A percentile compares a stretch with the other conserved stretches of the same genome.
Conservation (phyloP, 441 rosid genomes). For the Pelargonium citronellum region DNA sequence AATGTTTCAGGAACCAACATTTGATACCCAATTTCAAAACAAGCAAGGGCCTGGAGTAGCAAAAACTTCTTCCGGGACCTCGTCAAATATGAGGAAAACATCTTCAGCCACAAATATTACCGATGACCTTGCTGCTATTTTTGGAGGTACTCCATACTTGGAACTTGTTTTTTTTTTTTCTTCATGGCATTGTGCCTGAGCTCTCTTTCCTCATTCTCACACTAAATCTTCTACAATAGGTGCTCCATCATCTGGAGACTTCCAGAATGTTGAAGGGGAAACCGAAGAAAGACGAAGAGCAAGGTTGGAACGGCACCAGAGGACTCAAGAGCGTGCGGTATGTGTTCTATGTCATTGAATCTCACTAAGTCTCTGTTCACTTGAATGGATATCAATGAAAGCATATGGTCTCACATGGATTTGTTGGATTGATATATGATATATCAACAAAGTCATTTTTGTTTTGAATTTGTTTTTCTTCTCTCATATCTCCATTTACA, state of each 20-base stretch:
- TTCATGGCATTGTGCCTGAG: constrained; percentile 17
- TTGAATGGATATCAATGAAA: background rate
- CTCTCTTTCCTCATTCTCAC: background rate
- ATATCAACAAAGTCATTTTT: background rate
- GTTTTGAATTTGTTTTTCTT: background rate
- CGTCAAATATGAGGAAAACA: constrained; percentile 66
- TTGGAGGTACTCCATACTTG: constrained; percentile 51
- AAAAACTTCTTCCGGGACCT: constrained; percentile 47
- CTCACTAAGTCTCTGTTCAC: background rate
- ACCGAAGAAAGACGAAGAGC: constrained; percentile 82
- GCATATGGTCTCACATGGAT: background rate
- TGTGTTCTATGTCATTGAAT: constrained; percentile 19
- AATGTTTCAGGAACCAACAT: constrained; percentile 59
- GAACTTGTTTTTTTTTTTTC: constrained; percentile 3
- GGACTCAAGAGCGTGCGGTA: constrained; percentile 98
- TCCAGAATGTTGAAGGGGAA: constrained; percentile 86
- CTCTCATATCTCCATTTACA: background rate
- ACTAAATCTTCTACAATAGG: constrained; percentile 34
- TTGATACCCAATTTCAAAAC: constrained; percentile 44
- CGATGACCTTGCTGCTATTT: constrained; percentile 82
- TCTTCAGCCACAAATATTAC: constrained; percentile 68
- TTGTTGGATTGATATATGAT: background rate
- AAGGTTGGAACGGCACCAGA: constrained; percentile 84
- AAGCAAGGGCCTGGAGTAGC: constrained; percentile 61
- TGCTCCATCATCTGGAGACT: constrained; percentile 54